Percentiles rank a stretch among this genome's conserved stretches.
phyloP scores from a whole-genome alignment of 352 stramenopile genomes.

The Pythium sukuiense region DNA sequence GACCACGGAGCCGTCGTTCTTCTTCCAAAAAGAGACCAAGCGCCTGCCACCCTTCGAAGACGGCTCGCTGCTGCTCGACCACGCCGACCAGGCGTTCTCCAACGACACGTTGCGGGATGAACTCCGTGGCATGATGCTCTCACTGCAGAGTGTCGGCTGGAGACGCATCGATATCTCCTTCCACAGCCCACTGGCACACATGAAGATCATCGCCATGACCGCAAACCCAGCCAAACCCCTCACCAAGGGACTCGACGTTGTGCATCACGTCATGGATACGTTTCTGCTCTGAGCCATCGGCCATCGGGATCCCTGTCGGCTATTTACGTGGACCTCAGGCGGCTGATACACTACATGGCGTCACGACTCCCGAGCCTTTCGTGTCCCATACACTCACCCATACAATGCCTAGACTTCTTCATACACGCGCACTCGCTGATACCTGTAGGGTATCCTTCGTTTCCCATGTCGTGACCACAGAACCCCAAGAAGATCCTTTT shows the following conservation, averaged over 20 bases:
- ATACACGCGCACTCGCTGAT: background rate
- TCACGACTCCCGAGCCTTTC: background rate
- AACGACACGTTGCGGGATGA: slow-evolving; percentile 61
- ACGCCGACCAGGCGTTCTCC: slow-evolving; percentile 60
- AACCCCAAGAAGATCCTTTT: too few species aligned
- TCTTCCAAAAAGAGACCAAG: slow-evolving; percentile 10
- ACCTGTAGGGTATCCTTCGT: too few species aligned
- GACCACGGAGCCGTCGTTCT: slow-evolving; percentile 16
- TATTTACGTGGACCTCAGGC: background rate
- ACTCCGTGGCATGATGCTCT: slow-evolving; percentile 74
- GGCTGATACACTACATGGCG: background rate
- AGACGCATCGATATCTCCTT: slow-evolving; percentile 73
- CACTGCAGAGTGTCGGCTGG: slow-evolving; percentile 73
- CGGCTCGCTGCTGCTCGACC: slow-evolving; percentile 61
- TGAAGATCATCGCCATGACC: slow-evolving; percentile 82
- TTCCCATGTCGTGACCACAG: too few species aligned
- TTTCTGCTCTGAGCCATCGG: slow-evolving; percentile 47
- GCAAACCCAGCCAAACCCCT: slow-evolving; percentile 53
- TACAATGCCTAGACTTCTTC: background rate
- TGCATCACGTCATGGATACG: slow-evolving; percentile 76
- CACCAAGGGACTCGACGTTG: slow-evolving; percentile 65
- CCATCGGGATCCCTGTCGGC: slow-evolving; percentile 26
- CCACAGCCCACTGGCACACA: slow-evolving; percentile 64
- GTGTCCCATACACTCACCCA: background rate
- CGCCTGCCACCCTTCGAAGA: slow-evolving; percentile 56